phyloP scores from a whole-genome alignment of 495 filamentous ascomycete genomes.

The Choiromyces venosus region DNA sequence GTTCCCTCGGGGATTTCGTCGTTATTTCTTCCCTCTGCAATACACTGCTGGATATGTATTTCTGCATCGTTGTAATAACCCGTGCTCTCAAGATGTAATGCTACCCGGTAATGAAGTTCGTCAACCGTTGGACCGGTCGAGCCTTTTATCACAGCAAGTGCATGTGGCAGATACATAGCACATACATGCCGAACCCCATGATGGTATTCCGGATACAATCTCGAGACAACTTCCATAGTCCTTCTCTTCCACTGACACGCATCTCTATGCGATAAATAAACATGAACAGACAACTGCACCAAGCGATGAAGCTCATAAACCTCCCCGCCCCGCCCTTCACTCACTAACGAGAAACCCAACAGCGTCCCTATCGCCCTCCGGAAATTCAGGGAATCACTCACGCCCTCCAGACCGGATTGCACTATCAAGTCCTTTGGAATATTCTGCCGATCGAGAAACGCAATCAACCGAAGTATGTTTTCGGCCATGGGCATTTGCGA shows the following conservation, averaged over 20 bases:
- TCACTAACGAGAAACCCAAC: neutral
- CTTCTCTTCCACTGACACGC: neutral
- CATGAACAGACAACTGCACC: conserved; percentile 11
- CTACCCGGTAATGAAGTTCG: conserved; percentile 2
- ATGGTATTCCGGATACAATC: neutral
- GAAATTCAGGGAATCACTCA: neutral
- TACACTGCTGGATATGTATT: conserved; percentile 2
- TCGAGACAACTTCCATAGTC: neutral
- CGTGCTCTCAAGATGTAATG: neutral
- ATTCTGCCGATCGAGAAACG: conserved; percentile 20
- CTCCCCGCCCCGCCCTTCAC: neutral
- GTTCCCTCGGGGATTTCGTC: neutral
- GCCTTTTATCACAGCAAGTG: conserved; percentile 2
- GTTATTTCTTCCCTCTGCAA: neutral
- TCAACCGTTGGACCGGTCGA: neutral
- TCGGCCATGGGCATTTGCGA: conserved; percentile 8
- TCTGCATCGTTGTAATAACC: conserved; percentile 6
- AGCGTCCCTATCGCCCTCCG: conserved; percentile 5
- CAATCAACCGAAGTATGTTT: conserved; percentile 21
- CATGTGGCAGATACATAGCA: conserved; percentile 15
- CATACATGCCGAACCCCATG: conserved; percentile 6
- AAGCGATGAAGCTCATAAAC: conserved; percentile 17
- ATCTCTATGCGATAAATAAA: neutral
- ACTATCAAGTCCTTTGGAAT: conserved; percentile 13
- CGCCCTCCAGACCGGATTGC: neutral